Conservation (phyloP, 2,329 filamentous ascomycete genomes). For the Diatrype stigma region DNA sequence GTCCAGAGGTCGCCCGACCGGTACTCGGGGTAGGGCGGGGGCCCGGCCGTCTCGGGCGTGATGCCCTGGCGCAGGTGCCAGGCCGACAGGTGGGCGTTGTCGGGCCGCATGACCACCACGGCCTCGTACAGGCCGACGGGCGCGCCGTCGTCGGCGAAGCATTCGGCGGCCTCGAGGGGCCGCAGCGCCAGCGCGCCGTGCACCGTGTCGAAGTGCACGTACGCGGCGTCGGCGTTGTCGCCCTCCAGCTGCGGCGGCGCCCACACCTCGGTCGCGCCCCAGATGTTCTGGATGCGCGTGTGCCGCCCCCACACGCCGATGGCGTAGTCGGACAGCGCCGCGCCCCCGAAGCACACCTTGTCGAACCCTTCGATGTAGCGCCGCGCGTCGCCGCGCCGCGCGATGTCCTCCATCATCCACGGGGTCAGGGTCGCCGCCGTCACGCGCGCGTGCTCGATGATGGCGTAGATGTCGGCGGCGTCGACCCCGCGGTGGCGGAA, state of each 20-base stretch:
- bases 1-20: slow-evolving; percentile 17
- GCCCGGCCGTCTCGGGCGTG: slow-evolving; percentile 2
- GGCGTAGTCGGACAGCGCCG: slow-evolving; percentile 10
- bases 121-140: slow-evolving; percentile 14
- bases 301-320: slow-evolving; percentile 12
- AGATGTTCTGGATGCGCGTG: slow-evolving; percentile 11
- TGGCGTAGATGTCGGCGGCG: slow-evolving; percentile 7
- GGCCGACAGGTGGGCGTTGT: slow-evolving; percentile 9
- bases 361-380: slow-evolving; percentile 14
- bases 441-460: slow-evolving; percentile 9
- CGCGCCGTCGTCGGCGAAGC: slow-evolving; percentile 6
- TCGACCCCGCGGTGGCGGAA: slow-evolving; percentile 13
- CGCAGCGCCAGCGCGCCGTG: slow-evolving; percentile 12
- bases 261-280: slow-evolving; percentile 12
- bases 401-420: slow-evolving; percentile 17
- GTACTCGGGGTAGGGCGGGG: slow-evolving; percentile 12
- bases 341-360: slow-evolving; percentile 13
- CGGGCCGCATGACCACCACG: slow-evolving; percentile 8
- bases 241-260: slow-evolving; percentile 9
- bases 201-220: slow-evolving; percentile 15
- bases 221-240: slow-evolving; percentile 14
- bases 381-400: slow-evolving; percentile 10
- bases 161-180: slow-evolving; percentile 9
- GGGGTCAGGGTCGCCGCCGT: slow-evolving; percentile 13
- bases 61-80: slow-evolving; percentile 11